Evolutionary conservation across 1,284 basidiomycete genomes (phyloP), one percentile per base, ranked within the genome.

Genomic region (Violaceomyces palustris): DNA sequence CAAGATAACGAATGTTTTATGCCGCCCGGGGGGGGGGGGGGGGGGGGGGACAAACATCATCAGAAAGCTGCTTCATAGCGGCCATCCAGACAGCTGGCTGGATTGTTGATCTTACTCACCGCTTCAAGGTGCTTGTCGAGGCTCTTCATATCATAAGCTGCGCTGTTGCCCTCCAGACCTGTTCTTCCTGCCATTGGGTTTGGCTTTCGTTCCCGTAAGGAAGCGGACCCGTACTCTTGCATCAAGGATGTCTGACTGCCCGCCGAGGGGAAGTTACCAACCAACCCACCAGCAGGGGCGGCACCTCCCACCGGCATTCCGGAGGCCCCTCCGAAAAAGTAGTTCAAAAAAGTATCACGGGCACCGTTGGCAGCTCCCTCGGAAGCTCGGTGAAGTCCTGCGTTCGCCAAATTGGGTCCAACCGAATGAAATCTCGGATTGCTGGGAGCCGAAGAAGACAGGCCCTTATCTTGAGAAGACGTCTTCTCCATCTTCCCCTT

Each of bases 141-240:
- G 69, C 89, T 93, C 80, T 92, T 96, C 94, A 99, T 98, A 74
- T 98, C 92, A 74, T 84, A 97, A 28, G 88, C 91, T 36, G 91
- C 87, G 63, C 81, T 86, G 69, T 79, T 85, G 41, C 83, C 85
- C 65, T 90, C 88, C 38, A 86, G 72, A 23, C 77, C 77, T 3
- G 43, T 82, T 74, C 74, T 84, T 24, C 83, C 80, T 32, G 81
- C 79, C 80, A 72, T 67, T 23, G 64, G 52, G 39, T 69, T 66
- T 23, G 51, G 50, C 43, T 65, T 64, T 35, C 58, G 62, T 40
- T 60, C 56, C 12, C 51, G 47, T 3, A 23, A 10, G 29, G n/a
- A n/a, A n/a, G n/a, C n/a, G n/a, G n/a, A n/a, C n/a, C n/a, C n/a
- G n/a, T n/a, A n/a, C n/a, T n/a, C n/a, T n/a, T n/a, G n/a, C n/a